These are phyloP conservation scores for Nemania sp. DNA, from an alignment of 2,329 filamentous ascomycete species.

Conservation along the genomic window DNA sequence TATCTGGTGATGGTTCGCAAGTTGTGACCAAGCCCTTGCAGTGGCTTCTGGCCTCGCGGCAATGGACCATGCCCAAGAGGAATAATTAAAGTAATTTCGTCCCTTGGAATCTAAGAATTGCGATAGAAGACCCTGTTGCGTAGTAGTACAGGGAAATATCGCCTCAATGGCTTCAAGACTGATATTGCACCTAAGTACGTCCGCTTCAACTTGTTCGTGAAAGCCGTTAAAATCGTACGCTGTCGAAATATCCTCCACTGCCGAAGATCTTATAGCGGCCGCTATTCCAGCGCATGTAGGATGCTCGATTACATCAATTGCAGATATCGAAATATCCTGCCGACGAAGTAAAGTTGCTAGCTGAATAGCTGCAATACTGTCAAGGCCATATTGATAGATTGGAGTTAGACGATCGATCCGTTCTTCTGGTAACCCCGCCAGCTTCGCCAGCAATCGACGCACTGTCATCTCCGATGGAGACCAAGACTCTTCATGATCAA, in stretches of 20 bases:
- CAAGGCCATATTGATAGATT: conserved; percentile 85
- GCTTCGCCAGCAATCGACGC: conserved; percentile 57
- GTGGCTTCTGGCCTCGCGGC: conserved; percentile 48
- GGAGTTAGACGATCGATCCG: conserved; percentile 65
- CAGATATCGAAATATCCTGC: conserved; percentile 60
- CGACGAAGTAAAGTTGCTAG: conserved; percentile 69
- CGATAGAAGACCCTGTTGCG: conserved; percentile 79
- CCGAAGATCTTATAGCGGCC: conserved; percentile 9
- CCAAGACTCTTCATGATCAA: conserved; percentile 25
- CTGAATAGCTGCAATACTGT: conserved; percentile 87
- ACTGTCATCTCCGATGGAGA: conserved; percentile 53
- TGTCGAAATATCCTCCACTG: background rate
- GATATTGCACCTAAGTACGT: conserved; percentile 34
- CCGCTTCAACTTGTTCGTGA: conserved; percentile 34
- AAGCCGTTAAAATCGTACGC: conserved; percentile 50
- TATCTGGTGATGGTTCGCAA: conserved; percentile 65
- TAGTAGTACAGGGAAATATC: conserved; percentile 75
- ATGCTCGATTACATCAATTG: conserved; percentile 74
- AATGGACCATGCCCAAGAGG: conserved; percentile 56
- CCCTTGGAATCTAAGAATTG: conserved; percentile 71
- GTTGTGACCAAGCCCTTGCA: conserved; percentile 60
- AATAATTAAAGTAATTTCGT: conserved; percentile 73
- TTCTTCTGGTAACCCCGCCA: conserved; percentile 56
- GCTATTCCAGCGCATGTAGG: conserved; percentile 48
- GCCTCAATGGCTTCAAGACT: conserved; percentile 47